Evolutionary conservation across 139 green algal species (phyloP).

Genomic region (Picochlorum costavermella): DNA sequence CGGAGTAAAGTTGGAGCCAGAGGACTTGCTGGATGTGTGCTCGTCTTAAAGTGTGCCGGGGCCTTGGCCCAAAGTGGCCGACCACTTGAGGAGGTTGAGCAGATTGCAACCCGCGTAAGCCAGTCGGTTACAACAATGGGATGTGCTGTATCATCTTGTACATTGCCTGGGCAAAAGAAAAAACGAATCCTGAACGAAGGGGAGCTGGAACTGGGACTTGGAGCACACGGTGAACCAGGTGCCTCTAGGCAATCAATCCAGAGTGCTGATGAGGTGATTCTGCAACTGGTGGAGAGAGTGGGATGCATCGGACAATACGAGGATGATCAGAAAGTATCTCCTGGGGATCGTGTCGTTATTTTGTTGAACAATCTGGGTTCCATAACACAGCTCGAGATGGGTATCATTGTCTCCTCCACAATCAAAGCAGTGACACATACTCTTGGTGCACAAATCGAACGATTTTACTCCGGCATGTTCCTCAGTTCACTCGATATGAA

Average conservation of each 20-base stretch:
- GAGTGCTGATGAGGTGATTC: constrained; percentile 29
- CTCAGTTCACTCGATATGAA: constrained; percentile 77
- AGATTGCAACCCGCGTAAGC: constrained; percentile 32
- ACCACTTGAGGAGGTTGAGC: constrained; percentile 44
- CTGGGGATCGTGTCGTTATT: constrained; percentile 17
- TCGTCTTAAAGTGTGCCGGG: constrained; percentile 86
- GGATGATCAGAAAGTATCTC: constrained; percentile 11
- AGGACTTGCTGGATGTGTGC: constrained; percentile 74
- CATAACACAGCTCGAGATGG: constrained; percentile 58
- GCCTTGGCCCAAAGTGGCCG: constrained; percentile 44
- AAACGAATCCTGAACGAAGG: not conserved
- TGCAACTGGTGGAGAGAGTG: constrained; percentile 30
- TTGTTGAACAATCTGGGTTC: constrained; percentile 56
- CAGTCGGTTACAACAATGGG: constrained; percentile 53
- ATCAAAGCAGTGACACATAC: constrained; percentile 13
- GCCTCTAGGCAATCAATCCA: constrained; percentile 7
- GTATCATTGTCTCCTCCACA: constrained; percentile 30
- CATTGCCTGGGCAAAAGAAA: constrained; percentile 37
- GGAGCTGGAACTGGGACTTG: constrained; percentile 77
- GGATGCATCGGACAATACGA: constrained; percentile 11
- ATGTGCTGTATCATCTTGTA: constrained; percentile 55
- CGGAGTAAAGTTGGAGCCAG: constrained; percentile 51
- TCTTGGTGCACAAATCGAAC: constrained; percentile 24
- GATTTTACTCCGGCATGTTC: constrained; percentile 54
- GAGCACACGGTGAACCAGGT: constrained; percentile 84